These are phyloP conservation scores for Tulasnella sp. DNA, from an alignment of 768 basidiomycete genomes.

Conservation along the genomic window DNA sequence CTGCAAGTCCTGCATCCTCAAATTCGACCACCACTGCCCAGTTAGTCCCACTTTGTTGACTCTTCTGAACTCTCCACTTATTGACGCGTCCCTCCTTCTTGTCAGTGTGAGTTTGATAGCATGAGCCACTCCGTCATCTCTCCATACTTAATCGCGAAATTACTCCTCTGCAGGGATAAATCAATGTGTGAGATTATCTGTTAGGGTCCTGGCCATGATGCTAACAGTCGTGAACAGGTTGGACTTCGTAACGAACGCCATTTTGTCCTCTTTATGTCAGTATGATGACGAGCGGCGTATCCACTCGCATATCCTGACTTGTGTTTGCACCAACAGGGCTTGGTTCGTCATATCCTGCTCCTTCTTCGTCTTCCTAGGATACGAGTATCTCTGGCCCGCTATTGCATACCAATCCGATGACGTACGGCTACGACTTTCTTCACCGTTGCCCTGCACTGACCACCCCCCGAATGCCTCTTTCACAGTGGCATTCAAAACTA, in stretches of 20 bases:
- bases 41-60: slow-evolving; percentile 41
- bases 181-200: slow-evolving; percentile 55
- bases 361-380: slow-evolving; percentile 57
- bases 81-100: neutral
- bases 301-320: slow-evolving; percentile 3
- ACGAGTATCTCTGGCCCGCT: slow-evolving; percentile 47
- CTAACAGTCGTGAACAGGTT: slow-evolving; percentile 33
- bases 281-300: slow-evolving; percentile 11
- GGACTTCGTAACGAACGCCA: slow-evolving; percentile 93
- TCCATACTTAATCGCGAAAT: neutral
- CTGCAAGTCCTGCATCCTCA: slow-evolving; percentile 82
- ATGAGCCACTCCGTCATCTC: neutral
- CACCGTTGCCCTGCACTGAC: slow-evolving; percentile 5
- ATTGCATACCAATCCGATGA: slow-evolving; percentile 43
- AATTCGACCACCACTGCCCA: slow-evolving; percentile 88
- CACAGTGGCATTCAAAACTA: slow-evolving; percentile 51
- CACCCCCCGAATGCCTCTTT: neutral
- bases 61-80: neutral
- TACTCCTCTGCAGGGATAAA: slow-evolving; percentile 64
- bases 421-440: slow-evolving; percentile 29
- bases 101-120: slow-evolving; percentile 27
- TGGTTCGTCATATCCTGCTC: slow-evolving; percentile 72
- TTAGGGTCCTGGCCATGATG: neutral
- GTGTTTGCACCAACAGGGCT: slow-evolving; percentile 39
- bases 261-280: slow-evolving; percentile 90